phyloP scores from a whole-genome alignment of 2,329 filamentous ascomycete species.

The Phialemoniopsis sp. region DNA sequence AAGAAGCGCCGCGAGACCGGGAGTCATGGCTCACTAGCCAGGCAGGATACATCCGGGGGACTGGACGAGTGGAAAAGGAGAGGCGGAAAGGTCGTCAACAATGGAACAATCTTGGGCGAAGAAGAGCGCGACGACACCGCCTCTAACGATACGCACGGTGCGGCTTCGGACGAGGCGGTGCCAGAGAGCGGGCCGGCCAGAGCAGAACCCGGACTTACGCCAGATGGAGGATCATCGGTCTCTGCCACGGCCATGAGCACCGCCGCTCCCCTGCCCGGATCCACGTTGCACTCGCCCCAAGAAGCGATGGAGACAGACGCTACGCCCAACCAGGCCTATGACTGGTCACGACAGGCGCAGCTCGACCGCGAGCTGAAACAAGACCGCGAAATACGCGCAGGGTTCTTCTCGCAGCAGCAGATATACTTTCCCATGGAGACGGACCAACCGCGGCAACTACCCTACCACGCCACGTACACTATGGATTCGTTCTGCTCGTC shows the following conservation, averaged over 20 bases:
- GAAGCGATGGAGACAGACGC: constrained; percentile 19
- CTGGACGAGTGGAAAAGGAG: constrained; percentile 49
- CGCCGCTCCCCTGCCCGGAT: constrained; percentile 20
- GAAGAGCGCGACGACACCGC: constrained; percentile 19
- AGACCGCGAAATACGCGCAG: constrained; percentile 14
- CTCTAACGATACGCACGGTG: constrained; percentile 11
- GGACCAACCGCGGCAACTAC: neutral
- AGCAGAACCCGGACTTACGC: constrained; percentile 13
- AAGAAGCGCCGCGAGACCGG: constrained; percentile 11
- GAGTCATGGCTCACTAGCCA: constrained; percentile 1
- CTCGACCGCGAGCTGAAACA: constrained; percentile 1
- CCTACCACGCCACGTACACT: neutral
- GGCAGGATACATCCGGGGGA: constrained; percentile 36
- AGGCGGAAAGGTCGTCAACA: constrained; percentile 33
- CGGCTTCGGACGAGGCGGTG: constrained; percentile 8
- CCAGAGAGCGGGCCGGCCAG: constrained; percentile 17
- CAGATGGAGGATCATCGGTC: constrained; percentile 21
- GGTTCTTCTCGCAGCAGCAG: constrained; percentile 10
- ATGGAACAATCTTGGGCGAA: constrained; percentile 31
- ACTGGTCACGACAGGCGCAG: constrained; percentile 2
- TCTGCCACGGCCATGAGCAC: constrained; percentile 11
- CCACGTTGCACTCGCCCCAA: constrained; percentile 33
- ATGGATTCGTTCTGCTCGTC: constrained; percentile 1
- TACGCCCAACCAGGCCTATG: constrained; percentile 3
- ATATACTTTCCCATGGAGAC: constrained; percentile 3